Base-by-base conservation (phyloP, 306 rosid species). In the Cyamopsis tetragonoloba region DNA sequence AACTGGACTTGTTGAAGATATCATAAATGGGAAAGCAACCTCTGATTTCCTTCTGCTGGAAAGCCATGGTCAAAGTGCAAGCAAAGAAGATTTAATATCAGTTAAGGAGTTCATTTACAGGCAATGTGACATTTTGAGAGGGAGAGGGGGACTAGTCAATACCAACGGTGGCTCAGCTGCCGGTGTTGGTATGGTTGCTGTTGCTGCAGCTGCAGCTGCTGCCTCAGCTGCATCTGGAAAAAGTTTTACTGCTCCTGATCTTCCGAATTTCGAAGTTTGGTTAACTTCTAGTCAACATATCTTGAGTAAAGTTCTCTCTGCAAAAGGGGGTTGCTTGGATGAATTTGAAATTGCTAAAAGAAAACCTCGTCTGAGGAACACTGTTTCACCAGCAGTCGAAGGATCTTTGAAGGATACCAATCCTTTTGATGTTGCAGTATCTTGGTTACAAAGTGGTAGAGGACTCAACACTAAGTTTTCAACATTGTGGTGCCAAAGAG, bases 161-260 rank as follows among this genome's bases (percentile, higher is more conserved):
- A 48, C 87, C 51, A 92, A 75, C 81, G 75, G 87, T 66, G 90
- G 93, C 20, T 77, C 95, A 50, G 84, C 84, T 68, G 85, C 81
- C 32, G 95, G 92, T 65, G 96, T 82, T 62, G 96, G 98, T 79
- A 89, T 92, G 96, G 96, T 76, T 59, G 98, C 96, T 28, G 85
- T 84, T 61, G 96, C 93, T 32, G 95, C 95, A 10, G 96, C 92
- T 17, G 95, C 95, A 6, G 96, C 96, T 6, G 96, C 96, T 5
- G 96, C 95, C 47, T 85, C 96, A 4, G 89, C 83, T 74, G 82
- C 91, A 41, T 89, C 96, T 22, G 88, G 92, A 57, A 92, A 89
- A 78, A 79, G 84, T 44, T 69, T 75, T 46, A 63, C 72, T 38
- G 66, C 93, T 62, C 96, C 89, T 5, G 91, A 89, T 72, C 98